Percentiles rank a stretch among this genome's conserved stretches.
phyloP scores from a whole-genome alignment of 345 rosid genomes.

The Eucalyptus rudis region DNA sequence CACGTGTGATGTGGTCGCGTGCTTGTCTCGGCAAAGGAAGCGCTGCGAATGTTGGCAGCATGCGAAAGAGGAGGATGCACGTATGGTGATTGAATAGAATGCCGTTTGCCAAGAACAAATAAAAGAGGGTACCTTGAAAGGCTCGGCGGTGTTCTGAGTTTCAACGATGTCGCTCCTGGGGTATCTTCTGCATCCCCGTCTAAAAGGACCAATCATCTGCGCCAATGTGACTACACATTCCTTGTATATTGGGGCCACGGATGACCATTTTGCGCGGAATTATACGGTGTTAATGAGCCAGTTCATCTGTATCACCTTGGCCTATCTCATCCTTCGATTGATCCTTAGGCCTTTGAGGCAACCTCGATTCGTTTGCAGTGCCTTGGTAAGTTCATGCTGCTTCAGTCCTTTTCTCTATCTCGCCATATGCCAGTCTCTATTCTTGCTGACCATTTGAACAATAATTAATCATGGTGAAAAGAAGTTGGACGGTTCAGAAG shows the following conservation, averaged over 20 bases:
- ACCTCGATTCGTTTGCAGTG: conserved; percentile 7
- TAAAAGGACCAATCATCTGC: neutral
- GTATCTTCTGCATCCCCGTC: neutral
- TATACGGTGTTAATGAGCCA: neutral
- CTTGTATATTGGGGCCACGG: neutral
- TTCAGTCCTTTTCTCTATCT: neutral
- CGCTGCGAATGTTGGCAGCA: neutral
- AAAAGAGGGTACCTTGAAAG: neutral
- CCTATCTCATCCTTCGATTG: neutral
- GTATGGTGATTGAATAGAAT: neutral
- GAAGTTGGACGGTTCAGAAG: neutral
- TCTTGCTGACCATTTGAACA: neutral
- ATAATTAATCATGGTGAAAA: neutral
- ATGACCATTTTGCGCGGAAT: neutral
- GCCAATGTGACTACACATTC: neutral
- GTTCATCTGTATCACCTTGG: neutral
- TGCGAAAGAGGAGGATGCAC: neutral
- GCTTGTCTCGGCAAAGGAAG: neutral
- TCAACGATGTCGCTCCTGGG: neutral
- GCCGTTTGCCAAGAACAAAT: neutral
- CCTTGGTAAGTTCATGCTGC: conserved; percentile 1
- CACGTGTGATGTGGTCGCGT: neutral
- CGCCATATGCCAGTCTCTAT: neutral
- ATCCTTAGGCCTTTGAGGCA: conserved; percentile 13
- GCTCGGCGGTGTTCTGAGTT: neutral